A percentile compares a stretch with the other conserved stretches of the same genome.
These are phyloP conservation scores for Globisporangium cederbergense DNA, from an alignment of 352 stramenopile species.

Conservation along the genomic window DNA sequence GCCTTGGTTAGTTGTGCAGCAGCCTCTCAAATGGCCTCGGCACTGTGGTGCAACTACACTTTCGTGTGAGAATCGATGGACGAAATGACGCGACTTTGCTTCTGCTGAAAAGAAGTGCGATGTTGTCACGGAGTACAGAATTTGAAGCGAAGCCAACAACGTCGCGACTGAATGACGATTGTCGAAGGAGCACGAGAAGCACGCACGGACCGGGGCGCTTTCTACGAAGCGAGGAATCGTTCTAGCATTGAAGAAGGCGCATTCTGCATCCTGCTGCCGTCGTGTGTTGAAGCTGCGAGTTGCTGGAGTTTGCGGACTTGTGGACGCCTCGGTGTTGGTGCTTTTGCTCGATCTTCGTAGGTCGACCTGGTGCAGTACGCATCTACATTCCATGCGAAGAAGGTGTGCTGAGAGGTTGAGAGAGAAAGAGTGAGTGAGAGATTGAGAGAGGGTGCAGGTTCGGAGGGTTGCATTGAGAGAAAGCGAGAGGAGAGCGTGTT, in stretches of 20 bases:
- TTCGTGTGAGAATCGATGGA: not conserved
- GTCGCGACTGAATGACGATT: not conserved
- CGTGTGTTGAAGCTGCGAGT: not conserved
- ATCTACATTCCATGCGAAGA: not conserved
- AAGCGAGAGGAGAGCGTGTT: not conserved
- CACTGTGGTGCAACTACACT: not conserved
- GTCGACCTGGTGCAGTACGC: too few relatives aligned
- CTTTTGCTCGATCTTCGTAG: not conserved
- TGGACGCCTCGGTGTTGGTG: not conserved
- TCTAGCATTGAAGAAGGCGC: not conserved
- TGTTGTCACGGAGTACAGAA: not conserved
- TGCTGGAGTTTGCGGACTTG: not conserved
- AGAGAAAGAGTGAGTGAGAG: constrained; percentile 1
- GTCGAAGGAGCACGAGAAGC: not conserved
- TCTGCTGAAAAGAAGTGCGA: not conserved
- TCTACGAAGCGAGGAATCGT: not conserved
- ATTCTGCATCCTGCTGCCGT: not conserved
- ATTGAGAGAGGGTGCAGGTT: not conserved
- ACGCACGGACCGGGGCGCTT: not conserved
- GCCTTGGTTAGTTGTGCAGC: not conserved
- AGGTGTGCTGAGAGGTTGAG: not conserved
- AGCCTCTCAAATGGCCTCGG: not conserved
- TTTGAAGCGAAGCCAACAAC: not conserved
- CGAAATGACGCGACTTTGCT: not conserved
- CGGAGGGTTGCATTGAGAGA: not conserved